These are phyloP conservation scores for Passiflora organensis DNA, from an alignment of 345 rosid genomes.

Conservation along the genomic window DNA sequence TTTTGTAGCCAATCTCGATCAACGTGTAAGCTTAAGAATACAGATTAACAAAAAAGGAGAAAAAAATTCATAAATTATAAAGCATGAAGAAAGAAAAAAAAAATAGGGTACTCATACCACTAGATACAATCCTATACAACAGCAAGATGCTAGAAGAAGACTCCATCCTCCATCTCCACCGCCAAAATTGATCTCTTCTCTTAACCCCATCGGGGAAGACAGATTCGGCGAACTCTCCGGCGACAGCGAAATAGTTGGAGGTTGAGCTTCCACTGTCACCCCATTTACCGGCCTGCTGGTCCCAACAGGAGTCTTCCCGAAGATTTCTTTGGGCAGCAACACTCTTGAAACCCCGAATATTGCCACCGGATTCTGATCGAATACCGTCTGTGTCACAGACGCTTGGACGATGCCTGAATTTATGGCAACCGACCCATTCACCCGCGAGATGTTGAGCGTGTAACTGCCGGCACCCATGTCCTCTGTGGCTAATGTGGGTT, in stretches of 20 bases:
- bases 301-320: constrained; percentile 34
- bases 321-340: constrained; percentile 68
- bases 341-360: constrained; percentile 87
- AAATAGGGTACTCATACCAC: constrained; percentile 31
- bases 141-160: constrained; percentile 32
- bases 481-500: constrained; percentile 90
- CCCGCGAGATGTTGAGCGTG: constrained; percentile 76
- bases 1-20: neutral
- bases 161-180: constrained; percentile 12
- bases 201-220: constrained; percentile 50
- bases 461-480: constrained; percentile 66
- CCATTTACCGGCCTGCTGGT: constrained; percentile 31
- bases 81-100: constrained; percentile 3
- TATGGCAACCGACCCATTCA: constrained; percentile 74
- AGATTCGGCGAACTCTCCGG: constrained; percentile 47
- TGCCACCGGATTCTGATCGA: constrained; percentile 82
- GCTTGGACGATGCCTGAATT: constrained; percentile 75
- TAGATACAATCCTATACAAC: constrained; percentile 61
- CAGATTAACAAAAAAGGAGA: neutral
- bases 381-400: constrained; percentile 73
- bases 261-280: constrained; percentile 27
- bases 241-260: constrained; percentile 42
- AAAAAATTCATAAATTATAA: constrained; percentile 15
- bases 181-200: constrained; percentile 32
- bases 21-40: neutral